Evolutionary conservation across 441 rosid genomes (phyloP).

Genomic region (Raphanus hybrid): DNA sequence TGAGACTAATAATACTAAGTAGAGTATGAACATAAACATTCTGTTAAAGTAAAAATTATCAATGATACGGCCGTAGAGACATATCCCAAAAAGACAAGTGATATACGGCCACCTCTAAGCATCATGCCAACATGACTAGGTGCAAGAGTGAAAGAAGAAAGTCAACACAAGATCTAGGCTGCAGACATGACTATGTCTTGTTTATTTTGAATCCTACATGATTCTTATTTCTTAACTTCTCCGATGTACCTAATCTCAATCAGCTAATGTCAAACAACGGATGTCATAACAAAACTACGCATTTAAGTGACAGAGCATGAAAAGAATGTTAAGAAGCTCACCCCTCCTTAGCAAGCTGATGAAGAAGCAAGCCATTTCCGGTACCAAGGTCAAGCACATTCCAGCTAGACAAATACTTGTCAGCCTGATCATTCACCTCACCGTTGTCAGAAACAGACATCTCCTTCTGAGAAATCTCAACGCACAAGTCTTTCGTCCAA

Average conservation of each 20-base stretch:
- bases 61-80: background rate
- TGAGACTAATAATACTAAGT: background rate
- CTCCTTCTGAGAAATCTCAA: conserved; percentile 60
- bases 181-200: background rate
- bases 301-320: conserved; percentile 38
- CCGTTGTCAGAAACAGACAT: conserved; percentile 54
- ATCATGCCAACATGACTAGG: conserved; percentile 3
- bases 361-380: conserved; percentile 94
- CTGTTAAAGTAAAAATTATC: background rate
- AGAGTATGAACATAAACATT: background rate
- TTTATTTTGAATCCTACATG: background rate
- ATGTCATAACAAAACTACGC: conserved; percentile 7
- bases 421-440: conserved; percentile 57
- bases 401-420: conserved; percentile 73
- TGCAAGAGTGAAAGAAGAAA: background rate
- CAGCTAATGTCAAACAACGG: background rate
- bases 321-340: conserved; percentile 50
- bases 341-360: conserved; percentile 96
- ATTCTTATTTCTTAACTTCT: background rate
- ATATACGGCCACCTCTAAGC: background rate
- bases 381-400: conserved; percentile 95
- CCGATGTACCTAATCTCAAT: conserved; percentile 1
- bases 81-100: background rate
- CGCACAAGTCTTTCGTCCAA: conserved; percentile 85
- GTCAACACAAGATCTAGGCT: conserved; percentile 5